Evolutionary conservation across 495 filamentous ascomycete species (phyloP), one percentile per base, ranked within the genome.

Genomic region (Patellaria atrata): DNA sequence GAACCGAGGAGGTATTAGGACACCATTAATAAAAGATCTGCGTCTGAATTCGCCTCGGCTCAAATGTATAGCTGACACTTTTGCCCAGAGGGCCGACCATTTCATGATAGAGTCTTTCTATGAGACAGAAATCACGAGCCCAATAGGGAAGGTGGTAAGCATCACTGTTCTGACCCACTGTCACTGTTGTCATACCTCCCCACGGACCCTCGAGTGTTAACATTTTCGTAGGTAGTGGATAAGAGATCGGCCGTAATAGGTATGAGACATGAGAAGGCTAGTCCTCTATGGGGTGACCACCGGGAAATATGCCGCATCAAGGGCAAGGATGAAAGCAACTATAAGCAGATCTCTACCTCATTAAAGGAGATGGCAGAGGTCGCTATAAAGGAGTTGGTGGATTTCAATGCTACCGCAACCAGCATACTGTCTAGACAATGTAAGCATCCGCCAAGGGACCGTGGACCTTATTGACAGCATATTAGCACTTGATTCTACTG

Each of bases 241-340:
- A 23, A 37, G 10, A 1, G 24, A 9, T 45, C 41, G 5, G 43
- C 41, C 22, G 33, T 40, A 11, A 30, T 50, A 18, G 46, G 22
- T 13, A 31, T 46, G 1, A 16, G 33, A 31, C 16, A 37, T 8
- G 46, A 50, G 25, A 11, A 38, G 5, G 19, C 31, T 22, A 39
- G 38, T 13, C 38, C 46, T 5, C 27, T 50, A 8, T 25, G 40
- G n/a, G 38, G 27, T 4, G 21, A 50, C 29, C 46, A 50, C 31
- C 29, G 44, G 16, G 31, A 8, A 15, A 47, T 50, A 30, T 50
- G 46, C 28, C 43, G 46, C 4, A 42, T 47, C 34, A 24, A 27
- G 11, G 32, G 29, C 13, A 33, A 5, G 26, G 27, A 32, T 16
- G 13, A 44, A 10, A 27, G 29, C 9, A 40, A 48, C 31, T 12